Evolutionary conservation across 148 eudicot species (phyloP).

Genomic region (Euryodendron excelsum): DNA sequence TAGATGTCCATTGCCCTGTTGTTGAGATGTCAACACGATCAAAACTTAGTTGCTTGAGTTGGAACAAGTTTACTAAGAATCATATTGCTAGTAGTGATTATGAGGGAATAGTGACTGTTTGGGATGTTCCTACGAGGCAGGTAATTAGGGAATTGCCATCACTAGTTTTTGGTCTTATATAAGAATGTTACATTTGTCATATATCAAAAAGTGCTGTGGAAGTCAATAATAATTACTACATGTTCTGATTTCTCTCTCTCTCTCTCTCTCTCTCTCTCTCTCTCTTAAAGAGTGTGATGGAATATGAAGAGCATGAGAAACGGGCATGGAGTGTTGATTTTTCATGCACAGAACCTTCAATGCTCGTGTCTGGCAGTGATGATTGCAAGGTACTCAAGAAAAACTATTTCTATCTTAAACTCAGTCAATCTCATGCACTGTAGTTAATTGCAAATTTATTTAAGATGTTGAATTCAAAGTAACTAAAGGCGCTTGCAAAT

Average conservation of each 20-base stretch:
- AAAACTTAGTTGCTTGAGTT: slow-evolving; percentile 74
- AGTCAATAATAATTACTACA: background rate
- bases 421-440: no score
- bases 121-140: slow-evolving; percentile 74
- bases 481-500: no score
- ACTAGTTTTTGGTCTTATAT: slow-evolving; percentile 1
- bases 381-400: slow-evolving; percentile 56
- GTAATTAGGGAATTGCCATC: slow-evolving; percentile 24
- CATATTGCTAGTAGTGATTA: slow-evolving; percentile 81
- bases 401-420: background rate
- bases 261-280: no score
- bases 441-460: no score
- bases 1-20: slow-evolving; percentile 66
- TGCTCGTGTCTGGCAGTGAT: slow-evolving; percentile 84
- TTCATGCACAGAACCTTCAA: slow-evolving; percentile 66
- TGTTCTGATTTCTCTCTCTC: background rate
- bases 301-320: slow-evolving; percentile 80
- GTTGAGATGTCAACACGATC: slow-evolving; percentile 72
- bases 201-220: background rate
- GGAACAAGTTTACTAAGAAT: slow-evolving; percentile 71
- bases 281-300: slow-evolving; percentile 84
- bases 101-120: slow-evolving; percentile 73
- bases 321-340: slow-evolving; percentile 83
- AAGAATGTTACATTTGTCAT: background rate
- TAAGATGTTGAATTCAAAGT: no score